phyloP scores from a whole-genome alignment of 2,329 filamentous ascomycete species.

The Aureobasidium sp. region DNA sequence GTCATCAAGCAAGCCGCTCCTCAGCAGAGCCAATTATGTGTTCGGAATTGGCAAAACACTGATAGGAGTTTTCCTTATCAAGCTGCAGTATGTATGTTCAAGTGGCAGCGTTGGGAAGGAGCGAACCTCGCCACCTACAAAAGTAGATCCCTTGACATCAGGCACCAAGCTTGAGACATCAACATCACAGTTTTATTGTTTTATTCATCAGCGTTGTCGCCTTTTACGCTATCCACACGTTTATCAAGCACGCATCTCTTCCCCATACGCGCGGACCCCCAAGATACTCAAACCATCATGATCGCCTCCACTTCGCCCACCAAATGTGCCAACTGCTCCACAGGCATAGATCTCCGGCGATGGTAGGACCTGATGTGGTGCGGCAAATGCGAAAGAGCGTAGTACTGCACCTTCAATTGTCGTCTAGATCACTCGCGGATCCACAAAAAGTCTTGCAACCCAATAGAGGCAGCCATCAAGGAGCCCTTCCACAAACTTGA shows the following conservation, averaged over 20 bases:
- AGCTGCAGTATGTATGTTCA: not conserved
- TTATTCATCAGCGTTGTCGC: not conserved
- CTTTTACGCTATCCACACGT: not conserved
- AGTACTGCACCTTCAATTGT: not conserved
- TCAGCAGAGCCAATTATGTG: too few species aligned
- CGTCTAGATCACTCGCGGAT: not conserved
- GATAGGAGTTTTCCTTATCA: too few species aligned
- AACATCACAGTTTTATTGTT: not conserved
- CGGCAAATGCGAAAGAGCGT: not conserved
- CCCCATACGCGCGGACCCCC: not conserved
- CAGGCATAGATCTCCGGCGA: not conserved
- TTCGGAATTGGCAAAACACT: too few species aligned
- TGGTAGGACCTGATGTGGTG: not conserved
- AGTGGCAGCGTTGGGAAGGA: not conserved
- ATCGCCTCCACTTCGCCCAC: not conserved
- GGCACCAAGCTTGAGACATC: not conserved
- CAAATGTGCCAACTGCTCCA: not conserved
- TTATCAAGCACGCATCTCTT: not conserved
- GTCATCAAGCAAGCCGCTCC: too few species aligned
- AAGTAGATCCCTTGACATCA: not conserved
- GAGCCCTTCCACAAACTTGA: slow-evolving; percentile 13
- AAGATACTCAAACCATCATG: not conserved
- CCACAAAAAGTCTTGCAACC: not conserved
- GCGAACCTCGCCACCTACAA: not conserved
- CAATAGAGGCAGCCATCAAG: not conserved